These are phyloP conservation scores for Tricholoma furcatifolium DNA, from an alignment of 768 basidiomycete genomes.

Conservation along the genomic window DNA sequence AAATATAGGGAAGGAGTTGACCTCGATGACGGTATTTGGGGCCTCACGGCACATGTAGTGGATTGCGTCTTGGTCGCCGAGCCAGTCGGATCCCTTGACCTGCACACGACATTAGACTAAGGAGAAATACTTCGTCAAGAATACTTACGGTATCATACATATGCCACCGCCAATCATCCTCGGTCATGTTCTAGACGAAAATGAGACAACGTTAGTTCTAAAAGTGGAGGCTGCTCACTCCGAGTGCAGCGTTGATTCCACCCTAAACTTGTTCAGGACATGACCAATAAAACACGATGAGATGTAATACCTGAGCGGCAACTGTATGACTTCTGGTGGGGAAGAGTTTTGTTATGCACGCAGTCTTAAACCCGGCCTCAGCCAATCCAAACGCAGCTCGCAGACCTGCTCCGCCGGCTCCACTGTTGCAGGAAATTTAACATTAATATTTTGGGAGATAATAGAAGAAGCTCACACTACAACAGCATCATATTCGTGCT, in stretches of 20 bases:
- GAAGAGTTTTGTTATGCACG: conserved; percentile 98
- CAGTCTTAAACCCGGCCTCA: conserved; percentile 97
- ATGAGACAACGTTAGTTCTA: conserved; percentile 5
- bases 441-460: not conserved
- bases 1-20: conserved; percentile 24
- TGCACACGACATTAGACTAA: conserved; percentile 28
- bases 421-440: conserved; percentile 43
- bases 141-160: conserved; percentile 89
- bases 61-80: conserved; percentile 99
- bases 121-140: not conserved
- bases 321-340: conserved; percentile 99
- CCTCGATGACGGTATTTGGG: conserved; percentile 91
- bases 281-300: conserved; percentile 1
- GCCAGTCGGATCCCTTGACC: conserved; percentile 99
- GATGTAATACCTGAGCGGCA: conserved; percentile 78
- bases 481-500: conserved; percentile 98
- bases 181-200: conserved; percentile 85
- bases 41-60: conserved; percentile 99
- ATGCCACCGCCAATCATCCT: conserved; percentile 99
- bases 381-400: conserved; percentile 98
- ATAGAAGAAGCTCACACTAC: conserved; percentile 80
- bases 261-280: conserved; percentile 50
- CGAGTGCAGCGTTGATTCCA: conserved; percentile 97
- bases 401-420: conserved; percentile 97
- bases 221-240: conserved; percentile 49